Percentiles rank a stretch among this genome's conserved stretches.
Conservation (phyloP, 2,329 filamentous ascomycete species). For the Botrytis tulipae region DNA sequence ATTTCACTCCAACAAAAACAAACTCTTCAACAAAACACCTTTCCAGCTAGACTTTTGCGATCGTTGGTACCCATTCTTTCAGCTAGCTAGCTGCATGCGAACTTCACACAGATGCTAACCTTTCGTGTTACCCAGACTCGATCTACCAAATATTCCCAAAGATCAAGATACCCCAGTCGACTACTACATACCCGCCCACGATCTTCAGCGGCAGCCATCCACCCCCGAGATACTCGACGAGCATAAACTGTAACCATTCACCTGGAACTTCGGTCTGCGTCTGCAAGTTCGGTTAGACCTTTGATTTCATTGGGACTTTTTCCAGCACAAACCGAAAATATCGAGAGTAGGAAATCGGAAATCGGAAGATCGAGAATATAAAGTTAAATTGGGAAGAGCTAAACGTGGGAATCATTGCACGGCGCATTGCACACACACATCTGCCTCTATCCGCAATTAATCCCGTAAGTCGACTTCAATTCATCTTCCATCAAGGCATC, state of each 20-base stretch:
- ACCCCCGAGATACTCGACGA: constrained; percentile 22
- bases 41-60: neutral
- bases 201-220: constrained; percentile 28
- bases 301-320: constrained; percentile 21
- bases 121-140: constrained; percentile 17
- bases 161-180: constrained; percentile 27
- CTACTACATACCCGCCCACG: constrained; percentile 32
- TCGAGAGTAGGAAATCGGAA: constrained; percentile 4
- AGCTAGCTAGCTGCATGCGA: constrained; percentile 1
- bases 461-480: constrained; percentile 1
- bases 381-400: neutral
- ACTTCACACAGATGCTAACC: constrained; percentile 12
- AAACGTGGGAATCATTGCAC: constrained; percentile 2
- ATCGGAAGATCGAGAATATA: constrained; percentile 1
- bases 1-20: neutral
- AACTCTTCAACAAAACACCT: constrained; percentile 4
- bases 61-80: constrained; percentile 9
- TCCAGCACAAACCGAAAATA: constrained; percentile 4
- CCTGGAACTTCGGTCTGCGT: constrained; percentile 15
- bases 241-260: constrained; percentile 26
- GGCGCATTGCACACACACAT: neutral
- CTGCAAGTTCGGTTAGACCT: constrained; percentile 19
- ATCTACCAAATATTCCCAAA: constrained; percentile 27
- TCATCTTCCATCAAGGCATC: neutral
- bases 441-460: neutral